These are phyloP conservation scores for Plasmodium cynomolgi DNA, from an alignment of 169 alveolate genomes.

Conservation along the genomic window DNA sequence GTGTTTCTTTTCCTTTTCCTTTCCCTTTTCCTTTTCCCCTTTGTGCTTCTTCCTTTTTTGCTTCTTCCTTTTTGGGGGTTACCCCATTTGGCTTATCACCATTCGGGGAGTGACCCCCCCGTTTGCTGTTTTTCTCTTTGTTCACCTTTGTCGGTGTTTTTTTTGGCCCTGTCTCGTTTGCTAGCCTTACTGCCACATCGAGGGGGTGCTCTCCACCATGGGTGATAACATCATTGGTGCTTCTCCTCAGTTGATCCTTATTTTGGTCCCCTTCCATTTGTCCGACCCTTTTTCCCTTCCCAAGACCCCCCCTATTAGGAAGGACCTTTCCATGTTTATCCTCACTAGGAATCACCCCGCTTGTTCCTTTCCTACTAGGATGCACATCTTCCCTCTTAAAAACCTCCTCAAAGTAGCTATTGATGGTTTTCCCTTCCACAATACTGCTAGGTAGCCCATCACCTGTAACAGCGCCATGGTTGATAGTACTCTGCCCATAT, in stretches of 20 bases:
- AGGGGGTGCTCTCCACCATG: background rate
- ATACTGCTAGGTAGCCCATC: background rate
- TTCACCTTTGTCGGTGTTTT: background rate
- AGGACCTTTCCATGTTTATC: background rate
- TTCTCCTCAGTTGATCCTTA: background rate
- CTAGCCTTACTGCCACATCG: background rate
- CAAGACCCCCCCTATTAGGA: background rate
- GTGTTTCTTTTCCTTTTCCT: background rate
- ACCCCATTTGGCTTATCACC: background rate
- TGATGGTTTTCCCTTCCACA: background rate
- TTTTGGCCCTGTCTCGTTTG: background rate
- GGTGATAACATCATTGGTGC: background rate
- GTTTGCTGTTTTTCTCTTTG: background rate
- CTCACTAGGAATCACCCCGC: background rate
- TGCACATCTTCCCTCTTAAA: background rate
- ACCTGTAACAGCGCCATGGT: background rate
- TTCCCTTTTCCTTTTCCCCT: background rate
- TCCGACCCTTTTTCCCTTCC: background rate
- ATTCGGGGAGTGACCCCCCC: background rate
- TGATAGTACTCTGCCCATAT: background rate
- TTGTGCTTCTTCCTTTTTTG: background rate
- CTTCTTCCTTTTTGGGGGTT: background rate
- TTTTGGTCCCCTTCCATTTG: background rate
- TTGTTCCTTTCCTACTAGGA: background rate
- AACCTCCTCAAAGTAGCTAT: conserved; percentile 8